These are phyloP conservation scores for Aspergillus oerlinghausenensis DNA, from an alignment of 2,329 filamentous ascomycete species.

Conservation along the genomic window DNA sequence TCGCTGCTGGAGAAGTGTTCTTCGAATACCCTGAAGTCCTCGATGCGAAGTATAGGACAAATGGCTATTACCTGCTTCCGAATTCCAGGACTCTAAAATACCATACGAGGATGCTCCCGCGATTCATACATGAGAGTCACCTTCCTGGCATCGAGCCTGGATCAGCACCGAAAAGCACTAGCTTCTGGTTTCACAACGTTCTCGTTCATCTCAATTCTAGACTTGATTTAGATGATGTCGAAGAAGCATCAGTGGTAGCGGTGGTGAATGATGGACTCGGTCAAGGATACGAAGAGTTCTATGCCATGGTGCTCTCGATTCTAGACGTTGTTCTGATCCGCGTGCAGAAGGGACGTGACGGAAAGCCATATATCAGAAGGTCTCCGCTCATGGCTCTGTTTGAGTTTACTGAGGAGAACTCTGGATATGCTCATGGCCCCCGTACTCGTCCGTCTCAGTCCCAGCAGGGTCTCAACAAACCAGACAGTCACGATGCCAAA, in stretches of 20 bases:
- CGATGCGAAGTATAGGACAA: constrained; percentile 4
- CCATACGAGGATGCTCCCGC: constrained; percentile 10
- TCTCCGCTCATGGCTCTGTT: constrained; percentile 11
- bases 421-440: constrained; percentile 5
- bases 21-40: constrained; percentile 4
- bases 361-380: constrained; percentile 5
- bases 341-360: constrained; percentile 2
- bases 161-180: constrained; percentile 11
- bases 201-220: constrained; percentile 11
- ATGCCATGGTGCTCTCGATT: constrained; percentile 16
- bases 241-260: constrained; percentile 12
- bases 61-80: constrained; percentile 13
- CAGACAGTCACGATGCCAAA: not conserved
- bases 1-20: constrained; percentile 13
- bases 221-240: constrained; percentile 11
- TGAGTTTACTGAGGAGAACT: constrained; percentile 8
- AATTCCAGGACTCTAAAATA: not conserved
- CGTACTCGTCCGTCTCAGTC: constrained; percentile 1
- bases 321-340: constrained; percentile 13
- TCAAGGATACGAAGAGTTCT: constrained; percentile 9
- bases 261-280: constrained; percentile 10
- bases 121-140: constrained; percentile 13
- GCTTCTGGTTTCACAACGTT: constrained; percentile 13
- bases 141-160: constrained; percentile 10
- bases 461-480: not conserved